These are phyloP conservation scores for Neurospora sp. DNA, from an alignment of 495 filamentous ascomycete species.

Conservation along the genomic window DNA sequence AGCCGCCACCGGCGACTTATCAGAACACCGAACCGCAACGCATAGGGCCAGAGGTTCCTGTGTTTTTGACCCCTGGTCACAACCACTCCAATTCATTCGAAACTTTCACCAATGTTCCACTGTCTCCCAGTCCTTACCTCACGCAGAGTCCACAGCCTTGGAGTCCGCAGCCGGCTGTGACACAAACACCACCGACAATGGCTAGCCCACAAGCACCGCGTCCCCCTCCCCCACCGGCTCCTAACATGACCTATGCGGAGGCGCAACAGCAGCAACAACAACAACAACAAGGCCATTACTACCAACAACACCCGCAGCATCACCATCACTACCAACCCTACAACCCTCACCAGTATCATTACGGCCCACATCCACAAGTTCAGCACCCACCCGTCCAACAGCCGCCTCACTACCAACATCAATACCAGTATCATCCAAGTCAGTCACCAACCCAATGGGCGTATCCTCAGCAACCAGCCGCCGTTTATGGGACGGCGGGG, in stretches of 20 bases:
- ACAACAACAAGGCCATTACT: background rate
- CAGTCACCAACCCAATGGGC: background rate
- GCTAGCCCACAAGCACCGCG: background rate
- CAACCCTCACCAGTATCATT: background rate
- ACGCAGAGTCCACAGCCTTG: background rate
- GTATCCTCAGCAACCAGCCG: background rate
- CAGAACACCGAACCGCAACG: background rate
- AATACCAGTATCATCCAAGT: background rate
- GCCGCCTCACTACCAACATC: background rate
- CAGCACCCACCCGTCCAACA: background rate
- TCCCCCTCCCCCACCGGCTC: background rate
- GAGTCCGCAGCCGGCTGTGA: background rate
- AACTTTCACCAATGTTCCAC: background rate
- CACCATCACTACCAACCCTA: background rate
- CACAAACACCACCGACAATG: background rate
- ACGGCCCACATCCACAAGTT: background rate
- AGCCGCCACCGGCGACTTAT: background rate
- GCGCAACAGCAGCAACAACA: background rate
- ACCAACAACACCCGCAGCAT: background rate
- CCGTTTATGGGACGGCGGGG: background rate
- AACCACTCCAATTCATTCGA: background rate
- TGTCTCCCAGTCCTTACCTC: background rate
- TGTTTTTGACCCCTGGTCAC: background rate
- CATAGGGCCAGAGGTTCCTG: background rate
- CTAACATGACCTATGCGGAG: background rate